Conservation (phyloP, 2,329 filamentous ascomycete species). For the Rachicladosporium sp. region DNA sequence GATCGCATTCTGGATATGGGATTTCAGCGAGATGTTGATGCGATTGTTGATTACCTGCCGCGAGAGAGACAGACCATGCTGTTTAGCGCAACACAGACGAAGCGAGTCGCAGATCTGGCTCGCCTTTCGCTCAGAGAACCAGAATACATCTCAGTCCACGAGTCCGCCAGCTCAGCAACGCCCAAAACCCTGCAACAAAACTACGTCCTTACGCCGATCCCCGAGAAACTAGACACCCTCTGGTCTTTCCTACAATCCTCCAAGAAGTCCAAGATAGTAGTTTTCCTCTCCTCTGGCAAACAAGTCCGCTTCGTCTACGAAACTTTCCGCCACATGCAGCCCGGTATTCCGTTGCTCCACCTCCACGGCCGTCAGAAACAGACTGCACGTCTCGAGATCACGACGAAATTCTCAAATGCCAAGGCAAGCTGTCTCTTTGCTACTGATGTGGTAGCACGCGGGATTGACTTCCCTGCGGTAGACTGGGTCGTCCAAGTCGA, state of each 20-base stretch:
- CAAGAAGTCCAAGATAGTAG: slow-evolving; percentile 85
- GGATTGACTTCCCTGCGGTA: slow-evolving; percentile 89
- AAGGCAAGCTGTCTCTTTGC: slow-evolving; percentile 84
- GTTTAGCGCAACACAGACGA: slow-evolving; percentile 94
- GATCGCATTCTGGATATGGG: slow-evolving; percentile 98
- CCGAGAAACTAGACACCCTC: slow-evolving; percentile 81
- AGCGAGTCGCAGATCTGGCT: slow-evolving; percentile 82
- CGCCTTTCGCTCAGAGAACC: slow-evolving; percentile 78
- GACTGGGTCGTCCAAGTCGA: slow-evolving; percentile 99
- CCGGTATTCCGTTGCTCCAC: slow-evolving; percentile 84
- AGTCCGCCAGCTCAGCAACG: slow-evolving; percentile 66
- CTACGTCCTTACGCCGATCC: slow-evolving; percentile 73
- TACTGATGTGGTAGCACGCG: slow-evolving; percentile 87
- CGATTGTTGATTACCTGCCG: slow-evolving; percentile 83
- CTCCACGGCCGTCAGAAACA: slow-evolving; percentile 92
- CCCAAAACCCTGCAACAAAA: slow-evolving; percentile 78
- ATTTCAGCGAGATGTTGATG: slow-evolving; percentile 81
- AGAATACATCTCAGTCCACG: slow-evolving; percentile 90
- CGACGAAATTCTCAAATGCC: slow-evolving; percentile 64
- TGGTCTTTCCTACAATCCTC: slow-evolving; percentile 88
- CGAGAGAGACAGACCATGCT: slow-evolving; percentile 78
- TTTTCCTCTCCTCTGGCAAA: slow-evolving; percentile 90
- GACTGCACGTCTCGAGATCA: slow-evolving; percentile 75
- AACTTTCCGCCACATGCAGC: slow-evolving; percentile 81
- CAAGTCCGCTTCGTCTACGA: slow-evolving; percentile 96